These are phyloP conservation scores for Hypoxylon sp. DNA, from an alignment of 2,329 filamentous ascomycete genomes.

Conservation along the genomic window DNA sequence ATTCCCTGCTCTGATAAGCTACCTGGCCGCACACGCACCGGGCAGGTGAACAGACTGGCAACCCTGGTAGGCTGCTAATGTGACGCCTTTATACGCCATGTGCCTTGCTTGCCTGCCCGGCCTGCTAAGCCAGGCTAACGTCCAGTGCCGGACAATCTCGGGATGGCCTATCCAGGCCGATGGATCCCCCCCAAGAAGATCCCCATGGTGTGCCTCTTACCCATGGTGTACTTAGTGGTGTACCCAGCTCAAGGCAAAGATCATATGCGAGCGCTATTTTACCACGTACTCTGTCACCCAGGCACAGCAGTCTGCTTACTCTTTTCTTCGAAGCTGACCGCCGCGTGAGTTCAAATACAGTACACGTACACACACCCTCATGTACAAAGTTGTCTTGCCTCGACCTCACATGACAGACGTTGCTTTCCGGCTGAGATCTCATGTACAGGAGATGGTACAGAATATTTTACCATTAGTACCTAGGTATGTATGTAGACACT, in stretches of 20 bases:
- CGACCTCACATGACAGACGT: background rate
- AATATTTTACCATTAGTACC: constrained; percentile 1
- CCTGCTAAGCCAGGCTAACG: constrained; percentile 8
- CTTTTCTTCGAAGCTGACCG: background rate
- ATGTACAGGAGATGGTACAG: constrained; percentile 13
- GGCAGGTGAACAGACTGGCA: too few relatives aligned
- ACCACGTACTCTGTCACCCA: constrained; percentile 8
- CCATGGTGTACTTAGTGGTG: too few relatives aligned
- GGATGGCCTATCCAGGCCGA: constrained; percentile 29
- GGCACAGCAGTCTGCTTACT: constrained; percentile 13
- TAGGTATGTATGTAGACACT: too few relatives aligned
- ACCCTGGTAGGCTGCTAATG: too few relatives aligned
- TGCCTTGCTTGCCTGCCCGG: constrained; percentile 1
- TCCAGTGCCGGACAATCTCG: constrained; percentile 37
- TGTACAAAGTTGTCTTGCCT: too few relatives aligned
- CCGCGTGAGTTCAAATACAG: background rate
- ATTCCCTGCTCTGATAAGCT: too few relatives aligned
- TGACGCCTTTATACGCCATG: constrained; percentile 1
- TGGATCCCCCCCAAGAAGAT: constrained; percentile 12
- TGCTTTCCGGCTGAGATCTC: background rate
- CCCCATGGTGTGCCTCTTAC: too few relatives aligned
- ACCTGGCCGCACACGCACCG: too few relatives aligned
- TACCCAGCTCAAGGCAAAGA: too few relatives aligned
- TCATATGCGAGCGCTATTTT: constrained; percentile 31
- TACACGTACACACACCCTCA: too few relatives aligned